Conservation (phyloP, 116 monocot genomes). For the Cymodocea nodosa region DNA sequence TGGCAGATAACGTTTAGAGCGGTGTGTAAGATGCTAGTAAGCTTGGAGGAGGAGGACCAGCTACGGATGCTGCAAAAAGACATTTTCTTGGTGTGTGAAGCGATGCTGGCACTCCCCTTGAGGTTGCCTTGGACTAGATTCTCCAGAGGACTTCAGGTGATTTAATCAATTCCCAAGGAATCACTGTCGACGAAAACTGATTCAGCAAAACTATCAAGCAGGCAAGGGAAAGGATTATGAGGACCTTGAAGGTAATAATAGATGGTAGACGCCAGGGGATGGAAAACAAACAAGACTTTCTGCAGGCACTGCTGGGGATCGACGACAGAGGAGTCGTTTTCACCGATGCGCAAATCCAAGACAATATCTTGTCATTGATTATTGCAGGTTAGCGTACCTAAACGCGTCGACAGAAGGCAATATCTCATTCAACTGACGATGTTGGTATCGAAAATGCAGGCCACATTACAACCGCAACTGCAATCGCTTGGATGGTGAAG, state of each 20-base stretch:
- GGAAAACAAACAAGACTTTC: constrained; percentile 31
- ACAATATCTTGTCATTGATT: constrained; percentile 78
- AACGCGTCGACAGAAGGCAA: too few species aligned
- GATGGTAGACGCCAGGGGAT: constrained; percentile 17
- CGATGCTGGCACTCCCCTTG: constrained; percentile 61
- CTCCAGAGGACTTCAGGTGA: constrained; percentile 52
- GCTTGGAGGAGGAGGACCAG: constrained; percentile 33
- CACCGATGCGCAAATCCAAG: constrained; percentile 40
- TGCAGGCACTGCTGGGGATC: constrained; percentile 28
- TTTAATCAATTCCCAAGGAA: neutral
- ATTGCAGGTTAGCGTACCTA: constrained; percentile 43
- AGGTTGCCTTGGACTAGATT: constrained; percentile 53
- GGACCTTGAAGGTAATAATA: constrained; percentile 28
- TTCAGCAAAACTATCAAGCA: constrained; percentile 11
- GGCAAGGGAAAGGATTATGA: constrained; percentile 60
- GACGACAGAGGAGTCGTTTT: constrained; percentile 14
- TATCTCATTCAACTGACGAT: neutral
- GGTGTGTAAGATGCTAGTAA: constrained; percentile 62
- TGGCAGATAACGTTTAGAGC: constrained; percentile 55
- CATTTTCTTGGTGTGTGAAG: constrained; percentile 45
- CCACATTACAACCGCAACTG: constrained; percentile 67
- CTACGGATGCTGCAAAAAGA: constrained; percentile 37
- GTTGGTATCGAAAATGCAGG: constrained; percentile 23
- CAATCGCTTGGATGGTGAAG: constrained; percentile 83
- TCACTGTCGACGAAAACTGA: neutral